Evolutionary conservation across 768 basidiomycete species (phyloP).

Genomic region (Lyophyllum semitale): DNA sequence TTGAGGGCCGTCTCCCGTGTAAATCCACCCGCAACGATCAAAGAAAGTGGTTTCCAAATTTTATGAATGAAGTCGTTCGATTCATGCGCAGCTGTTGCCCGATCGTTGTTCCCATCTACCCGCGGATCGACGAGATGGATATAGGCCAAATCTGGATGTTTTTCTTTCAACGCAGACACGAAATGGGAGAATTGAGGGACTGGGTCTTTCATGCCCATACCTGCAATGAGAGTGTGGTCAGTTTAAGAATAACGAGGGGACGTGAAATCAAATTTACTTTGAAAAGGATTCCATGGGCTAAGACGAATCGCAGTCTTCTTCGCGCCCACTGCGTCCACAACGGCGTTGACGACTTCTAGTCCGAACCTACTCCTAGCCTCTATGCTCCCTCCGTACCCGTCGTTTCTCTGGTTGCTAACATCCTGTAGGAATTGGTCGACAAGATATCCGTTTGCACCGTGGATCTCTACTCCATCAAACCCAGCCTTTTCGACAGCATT

Average conservation of each 20-base stretch:
- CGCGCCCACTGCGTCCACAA: constrained; percentile 52
- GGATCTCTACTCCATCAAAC: constrained; percentile 65
- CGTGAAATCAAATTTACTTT: constrained; percentile 29
- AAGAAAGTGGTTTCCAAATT: constrained; percentile 11
- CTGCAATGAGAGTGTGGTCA: background rate
- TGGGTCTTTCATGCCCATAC: constrained; percentile 25
- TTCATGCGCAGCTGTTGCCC: background rate
- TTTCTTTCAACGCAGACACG: constrained; percentile 37
- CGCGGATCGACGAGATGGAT: constrained; percentile 16
- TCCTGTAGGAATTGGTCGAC: constrained; percentile 66
- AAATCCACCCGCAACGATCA: constrained; percentile 39
- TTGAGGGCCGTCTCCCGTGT: constrained; percentile 31
- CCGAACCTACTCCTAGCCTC: constrained; percentile 60
- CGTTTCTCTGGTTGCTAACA: constrained; percentile 55
- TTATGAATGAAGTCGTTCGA: constrained; percentile 11
- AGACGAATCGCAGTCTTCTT: constrained; percentile 55
- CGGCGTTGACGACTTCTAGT: constrained; percentile 54
- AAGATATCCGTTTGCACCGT: constrained; percentile 48
- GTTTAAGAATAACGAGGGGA: background rate
- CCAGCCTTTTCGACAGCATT: constrained; percentile 59
- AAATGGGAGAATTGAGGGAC: constrained; percentile 55
- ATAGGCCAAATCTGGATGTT: constrained; percentile 30
- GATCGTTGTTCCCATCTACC: background rate
- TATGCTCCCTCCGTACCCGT: constrained; percentile 69
- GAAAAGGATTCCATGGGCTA: constrained; percentile 53